Evolutionary conservation across 2,329 filamentous ascomycete species (phyloP).

Genomic region (Stagonosporopsis vannaccii): DNA sequence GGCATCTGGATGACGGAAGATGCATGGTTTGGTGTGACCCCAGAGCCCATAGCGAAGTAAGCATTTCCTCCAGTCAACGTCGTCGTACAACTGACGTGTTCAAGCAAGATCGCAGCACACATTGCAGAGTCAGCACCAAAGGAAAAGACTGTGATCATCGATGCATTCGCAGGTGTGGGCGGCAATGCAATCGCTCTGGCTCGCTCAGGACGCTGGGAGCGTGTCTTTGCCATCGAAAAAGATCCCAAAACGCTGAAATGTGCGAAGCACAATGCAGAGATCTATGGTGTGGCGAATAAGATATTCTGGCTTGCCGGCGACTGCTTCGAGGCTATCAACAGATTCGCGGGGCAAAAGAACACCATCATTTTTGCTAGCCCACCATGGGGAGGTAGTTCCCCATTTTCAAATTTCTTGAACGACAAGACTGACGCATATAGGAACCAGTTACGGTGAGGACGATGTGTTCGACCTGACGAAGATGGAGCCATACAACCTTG

Average conservation of each 20-base stretch:
- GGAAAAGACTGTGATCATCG: slow-evolving; percentile 74
- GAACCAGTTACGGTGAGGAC: slow-evolving; percentile 67
- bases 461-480: slow-evolving; percentile 81
- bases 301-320: slow-evolving; percentile 90
- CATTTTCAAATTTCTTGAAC: background rate
- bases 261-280: slow-evolving; percentile 86
- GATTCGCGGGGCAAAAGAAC: slow-evolving; percentile 59
- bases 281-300: slow-evolving; percentile 79
- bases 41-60: slow-evolving; percentile 86
- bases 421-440: slow-evolving; percentile 46
- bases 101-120: slow-evolving; percentile 76
- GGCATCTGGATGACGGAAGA: slow-evolving; percentile 91
- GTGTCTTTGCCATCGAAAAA: slow-evolving; percentile 87
- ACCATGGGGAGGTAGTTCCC: slow-evolving; percentile 72
- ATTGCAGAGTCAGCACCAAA: slow-evolving; percentile 64
- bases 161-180: slow-evolving; percentile 89
- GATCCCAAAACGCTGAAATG: slow-evolving; percentile 82
- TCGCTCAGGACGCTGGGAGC: slow-evolving; percentile 76
- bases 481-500: slow-evolving; percentile 86
- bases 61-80: background rate
- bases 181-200: slow-evolving; percentile 97
- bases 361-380: slow-evolving; percentile 74
- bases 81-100: slow-evolving; percentile 15
- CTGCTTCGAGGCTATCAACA: slow-evolving; percentile 76
- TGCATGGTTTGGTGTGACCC: slow-evolving; percentile 96